Base-by-base conservation (phyloP, 2,329 filamentous ascomycete genomes). In the Aspergillus bombycis region DNA sequence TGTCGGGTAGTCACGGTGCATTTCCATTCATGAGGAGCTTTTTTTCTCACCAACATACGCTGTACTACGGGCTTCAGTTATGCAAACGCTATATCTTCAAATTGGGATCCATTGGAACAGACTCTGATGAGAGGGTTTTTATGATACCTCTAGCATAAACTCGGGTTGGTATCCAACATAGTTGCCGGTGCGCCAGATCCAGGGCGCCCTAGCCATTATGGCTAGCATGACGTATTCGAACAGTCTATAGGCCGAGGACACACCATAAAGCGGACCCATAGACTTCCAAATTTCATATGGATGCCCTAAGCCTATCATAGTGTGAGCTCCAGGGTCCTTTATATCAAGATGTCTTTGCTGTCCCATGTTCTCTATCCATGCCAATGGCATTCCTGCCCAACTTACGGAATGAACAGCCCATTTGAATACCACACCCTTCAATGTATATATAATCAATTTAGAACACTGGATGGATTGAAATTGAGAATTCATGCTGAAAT, bases 381-480 rank as follows among this genome's bases (percentile, higher is more conserved):
- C 34, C 32, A 55, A 36, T 11, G 30, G 34, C 12, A 26, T 23
- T 23, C 9, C 14, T 36, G 16, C n/a, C 30, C 32, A 26, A 12
- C 14, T 36, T 55, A n/a, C 23, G 28, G n/a, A 52, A 36, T 26
- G 52, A 38, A 38, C 34, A 28, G 14, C 26, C 4, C 12, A 38
- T 21, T 19, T 8, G 32, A 55, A 38, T 55, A 21, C 32, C 32
- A 41, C 12, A 23, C 36, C 52, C 11, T 55, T 55, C 32, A 16
- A 55, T 55, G 32, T 55, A 38, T 55, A 55, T 38, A 55, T 38
- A 38, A 36, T 38, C 52, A 55, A 55, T 55, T 36, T 41, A 55
- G 32, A 38, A 30, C 10, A 55, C 32, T 55, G 26, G 52, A 55
- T 55, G 32, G 38, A 38, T 30, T 26, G 7, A 23, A 7, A 12